Base-by-base conservation (phyloP, 1,139 yeast species). In the Geotrichum cucujoidarum region DNA sequence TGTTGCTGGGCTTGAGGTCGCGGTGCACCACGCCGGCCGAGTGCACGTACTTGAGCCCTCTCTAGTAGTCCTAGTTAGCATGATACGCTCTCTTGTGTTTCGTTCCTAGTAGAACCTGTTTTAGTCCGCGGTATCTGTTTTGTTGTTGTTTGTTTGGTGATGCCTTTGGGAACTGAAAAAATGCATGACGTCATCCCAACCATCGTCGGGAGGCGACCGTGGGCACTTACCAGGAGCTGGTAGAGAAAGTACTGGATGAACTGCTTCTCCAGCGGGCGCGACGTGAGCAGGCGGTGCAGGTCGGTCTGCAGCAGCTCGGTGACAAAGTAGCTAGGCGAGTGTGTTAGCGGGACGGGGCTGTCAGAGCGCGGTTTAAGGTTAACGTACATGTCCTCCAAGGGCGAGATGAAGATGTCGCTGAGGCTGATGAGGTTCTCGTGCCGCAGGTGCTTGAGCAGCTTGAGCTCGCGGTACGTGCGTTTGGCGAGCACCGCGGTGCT, bases 251-350 rank as follows among this genome's bases (percentile, higher is more conserved):
- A 92, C 68, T 92, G 97, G 60, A 94, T 90, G 67, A 92, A 92
- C 67, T 92, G 97, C 65, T 86, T 88, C 64, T 90, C 97, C 60
- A 92, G 72, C 1, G 99, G 98, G 60, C 98, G 77, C 43, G 95
- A 83, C 36, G 95, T 89, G 60, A 92, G 73, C 55, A 92, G 75
- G 57, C 97, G 77, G 67, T 92, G 97, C 57, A 92, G 74, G 67
- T 92, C 99, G 0, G 98, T 92, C 52, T 98, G 98, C 65, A 90
- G 92, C 58, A 92, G 73, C 67, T 92, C 98, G 16, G 97, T 92
- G 46, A 92, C 98, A 67, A 92, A 92, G 68, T 92, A 92, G 14
- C 43, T 39, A 39, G 4, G n/a, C n/a, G n/a, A n/a, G 8, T 4
- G 10, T 10, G 30, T 21, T n/a, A 30, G n/a, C n/a, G n/a, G 24